These are phyloP conservation scores for Vigna radiata DNA, from an alignment of 306 rosid species.

Conservation along the genomic window DNA sequence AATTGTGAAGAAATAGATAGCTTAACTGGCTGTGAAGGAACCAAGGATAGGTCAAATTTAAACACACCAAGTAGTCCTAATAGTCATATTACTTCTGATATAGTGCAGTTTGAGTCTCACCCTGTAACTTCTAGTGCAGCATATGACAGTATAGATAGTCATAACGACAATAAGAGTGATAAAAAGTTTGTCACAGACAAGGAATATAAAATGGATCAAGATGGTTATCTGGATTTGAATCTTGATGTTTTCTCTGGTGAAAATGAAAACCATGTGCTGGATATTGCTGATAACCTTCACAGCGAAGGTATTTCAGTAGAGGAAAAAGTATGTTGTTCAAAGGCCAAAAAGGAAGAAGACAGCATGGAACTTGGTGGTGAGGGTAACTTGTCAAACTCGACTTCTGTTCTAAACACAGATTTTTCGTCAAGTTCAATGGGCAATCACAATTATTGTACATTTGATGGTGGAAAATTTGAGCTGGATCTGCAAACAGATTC, in stretches of 20 bases:
- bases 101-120: conserved; percentile 62
- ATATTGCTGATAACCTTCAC: conserved; percentile 46
- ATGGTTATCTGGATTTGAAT: conserved; percentile 63
- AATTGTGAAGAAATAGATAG: conserved; percentile 44
- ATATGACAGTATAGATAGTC: conserved; percentile 53
- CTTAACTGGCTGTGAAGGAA: conserved; percentile 48
- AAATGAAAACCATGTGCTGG: conserved; percentile 48
- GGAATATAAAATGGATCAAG: conserved; percentile 50
- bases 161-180: conserved; percentile 39
- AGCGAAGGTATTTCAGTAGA: conserved; percentile 45
- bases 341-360: conserved; percentile 45
- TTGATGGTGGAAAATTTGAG: conserved; percentile 58
- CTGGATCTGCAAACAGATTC: conserved; percentile 49
- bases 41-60: conserved; percentile 55
- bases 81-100: conserved; percentile 67
- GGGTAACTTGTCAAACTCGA: conserved; percentile 26
- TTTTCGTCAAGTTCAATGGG: conserved; percentile 48
- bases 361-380: conserved; percentile 44
- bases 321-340: conserved; percentile 48
- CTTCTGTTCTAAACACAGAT: conserved; percentile 43
- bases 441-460: conserved; percentile 39
- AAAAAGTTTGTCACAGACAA: conserved; percentile 42
- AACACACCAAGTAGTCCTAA: conserved; percentile 54
- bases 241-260: conserved; percentile 55
- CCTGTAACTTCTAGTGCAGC: conserved; percentile 55